Base-by-base conservation (phyloP, 768 basidiomycete genomes). In the Cyclocybe cylindracea region DNA sequence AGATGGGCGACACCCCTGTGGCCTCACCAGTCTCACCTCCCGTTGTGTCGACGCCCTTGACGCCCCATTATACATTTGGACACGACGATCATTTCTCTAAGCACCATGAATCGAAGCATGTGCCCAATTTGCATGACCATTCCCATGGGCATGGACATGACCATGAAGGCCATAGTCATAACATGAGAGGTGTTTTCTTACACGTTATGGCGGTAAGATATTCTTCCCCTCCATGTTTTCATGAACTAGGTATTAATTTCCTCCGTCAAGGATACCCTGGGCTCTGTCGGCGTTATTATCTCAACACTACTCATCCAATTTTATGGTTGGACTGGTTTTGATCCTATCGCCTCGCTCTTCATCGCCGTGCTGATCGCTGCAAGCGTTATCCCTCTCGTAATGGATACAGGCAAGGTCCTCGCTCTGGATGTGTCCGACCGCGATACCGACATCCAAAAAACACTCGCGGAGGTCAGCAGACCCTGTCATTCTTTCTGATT, bases 311-410 rank as follows among this genome's bases (percentile, higher is more conserved):
- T 98, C 48, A 98, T 99, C 55, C 87, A 95, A 65, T 86, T 86
- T 55, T 98, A 97, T 60, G 96, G 97, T 18, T 98, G 95, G 94
- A 98, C 96, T 10, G 94, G 94, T 14, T 99, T 98, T 66, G 97
- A 99, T 70, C 97, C 97, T 1, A 94, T 99, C 53, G 97, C 97
- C 0, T 95, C 93, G 7, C 74, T 99, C 29, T 96, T 99, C 69
- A 99, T 99, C 58, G 97, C 97, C 5, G 71, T 91, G 7, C 73
- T 99, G 57, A 99, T 99, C 60, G 92, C 93, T 16, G 95, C 92
- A 5, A 96, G 94, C 65, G 97, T 99, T 14, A 78, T 96, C 18
- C 97, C 97, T 9, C 84, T 99, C 37, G 94, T 99, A 16, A 80
- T 96, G 57, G 97, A 98, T 67, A 92, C 91, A 0, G 97, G 92